Base-by-base conservation (phyloP, 257 asterid species). In the Solanum chiquidenum region DNA sequence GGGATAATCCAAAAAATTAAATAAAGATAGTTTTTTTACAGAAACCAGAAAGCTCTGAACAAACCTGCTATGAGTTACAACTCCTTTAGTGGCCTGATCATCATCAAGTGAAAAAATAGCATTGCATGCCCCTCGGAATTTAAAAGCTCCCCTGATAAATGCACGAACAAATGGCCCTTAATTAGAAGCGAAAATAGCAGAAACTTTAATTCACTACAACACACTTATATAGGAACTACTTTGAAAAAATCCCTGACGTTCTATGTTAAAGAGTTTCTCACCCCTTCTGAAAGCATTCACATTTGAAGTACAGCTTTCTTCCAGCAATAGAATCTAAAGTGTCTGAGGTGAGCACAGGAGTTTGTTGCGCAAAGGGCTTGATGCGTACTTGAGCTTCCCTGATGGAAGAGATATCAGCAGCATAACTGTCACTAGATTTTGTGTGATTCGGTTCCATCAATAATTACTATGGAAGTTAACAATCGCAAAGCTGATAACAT, bases 261-360 rank as follows among this genome's bases (percentile, higher is more conserved):
- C 10, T 21, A 37, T 49, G 27, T 46, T 11, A 79, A 55, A 14
- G 42, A 75, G 40, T 60, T 38, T 85, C 97, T 93, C 90, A 97
- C 99, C 99, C 99, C 91, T 95, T 97, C 92, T 97, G 99, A 71
- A 95, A 95, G 88, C 96, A 94, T 93, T 97, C 99, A 87, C 98
- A 95, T 91, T 95, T 97, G 77, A 95, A 94, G 93, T 93, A 90
- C 69, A 97, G 89, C 58, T 93, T 95, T 88, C 95, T 93, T 88
- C 96, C 98, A n/a, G 95, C 90, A 23, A 95, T 79, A 49, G 96
- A 92, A 90, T 95, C 87, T 29, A 97, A 93, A 40, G 98, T 94
- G 83, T 89, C 95, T 1, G 98, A 94, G 87, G 96, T 90, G 87
- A 95, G 89, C 86, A 95, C 93, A 3, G 98, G 98, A 89, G 99